A percentile compares a stretch with the other conserved stretches of the same genome.
These are phyloP conservation scores for Comarum palustre DNA, from an alignment of 306 rosid species.

Conservation along the genomic window DNA sequence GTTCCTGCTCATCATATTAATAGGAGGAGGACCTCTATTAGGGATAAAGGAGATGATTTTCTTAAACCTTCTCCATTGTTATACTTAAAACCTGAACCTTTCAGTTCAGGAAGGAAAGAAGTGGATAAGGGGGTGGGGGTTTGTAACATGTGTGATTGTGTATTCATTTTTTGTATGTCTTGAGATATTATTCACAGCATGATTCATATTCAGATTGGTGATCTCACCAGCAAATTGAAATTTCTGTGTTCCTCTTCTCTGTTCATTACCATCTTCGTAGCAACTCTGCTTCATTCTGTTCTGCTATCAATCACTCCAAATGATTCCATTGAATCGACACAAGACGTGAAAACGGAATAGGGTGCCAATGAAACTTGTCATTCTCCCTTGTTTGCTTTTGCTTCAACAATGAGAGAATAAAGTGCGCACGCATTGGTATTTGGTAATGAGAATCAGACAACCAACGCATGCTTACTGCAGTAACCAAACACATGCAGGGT, in stretches of 20 bases:
- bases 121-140: not conserved
- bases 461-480: not conserved
- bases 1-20: constrained; percentile 11
- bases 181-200: constrained; percentile 19
- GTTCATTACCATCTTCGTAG: not conserved
- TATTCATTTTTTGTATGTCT: constrained; percentile 34
- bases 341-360: not conserved
- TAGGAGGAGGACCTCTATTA: not conserved
- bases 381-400: not conserved
- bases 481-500: constrained; percentile 1
- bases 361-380: too few relatives aligned
- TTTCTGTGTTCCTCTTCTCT: not conserved
- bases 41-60: constrained; percentile 36
- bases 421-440: not conserved
- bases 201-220: constrained; percentile 14
- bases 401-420: not conserved
- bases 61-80: constrained; percentile 27
- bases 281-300: not conserved
- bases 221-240: constrained; percentile 15
- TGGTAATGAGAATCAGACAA: not conserved
- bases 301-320: not conserved
- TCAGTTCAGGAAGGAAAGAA: not conserved
- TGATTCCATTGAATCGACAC: not conserved
- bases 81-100: not conserved
- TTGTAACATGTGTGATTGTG: constrained; percentile 5